Base-by-base conservation (phyloP, 179 eudicot species). In the Silene vulgaris region DNA sequence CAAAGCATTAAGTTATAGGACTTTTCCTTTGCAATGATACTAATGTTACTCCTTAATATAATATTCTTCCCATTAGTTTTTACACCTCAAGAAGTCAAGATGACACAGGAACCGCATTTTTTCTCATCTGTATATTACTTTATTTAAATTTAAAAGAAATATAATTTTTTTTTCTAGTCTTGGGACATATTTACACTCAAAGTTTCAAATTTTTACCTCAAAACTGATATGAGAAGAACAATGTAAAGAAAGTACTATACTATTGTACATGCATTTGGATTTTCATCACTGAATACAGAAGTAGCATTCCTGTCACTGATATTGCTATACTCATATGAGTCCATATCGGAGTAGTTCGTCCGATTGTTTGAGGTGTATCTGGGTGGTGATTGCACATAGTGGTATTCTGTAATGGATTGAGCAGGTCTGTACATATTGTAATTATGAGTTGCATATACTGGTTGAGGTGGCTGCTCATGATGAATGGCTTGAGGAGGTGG, bases 181-280 rank as follows among this genome's bases (percentile, higher is more conserved):
- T 14, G 59, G 8, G 56, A 52, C 59, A 13, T 52, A 52, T 52
- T 52, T 12, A 52, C 59, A 52, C 17, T 52, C 57, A 52, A 14
- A 52, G 59, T 52, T 52, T 14, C 5, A 52, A 52, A 16, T 19
- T 52, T 13, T 16, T 14, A 12, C 17, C 59, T 13, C 59, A 52
- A 52, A 52, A 52, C n/a, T 52, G 17, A 16, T 52, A 52, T 52
- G 17, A 14, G 17, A 12, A 16, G 59, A 52, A 52, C 17, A 52
- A 14, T 52, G 59, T 70, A 6, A 40, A 40, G 48, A 40, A 40
- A 40, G 48, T 8, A 43, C 74, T 86, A 93, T 79, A 76, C 88
- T 80, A 89, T 89, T 78, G 84, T 86, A 84, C 98, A 93, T 43
- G 98, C 92, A 85, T 93, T 93, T 74, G 98, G 98, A 83, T 93